phyloP scores from a whole-genome alignment of 106 monocot species.

The Dioscorea zingiberensis region DNA sequence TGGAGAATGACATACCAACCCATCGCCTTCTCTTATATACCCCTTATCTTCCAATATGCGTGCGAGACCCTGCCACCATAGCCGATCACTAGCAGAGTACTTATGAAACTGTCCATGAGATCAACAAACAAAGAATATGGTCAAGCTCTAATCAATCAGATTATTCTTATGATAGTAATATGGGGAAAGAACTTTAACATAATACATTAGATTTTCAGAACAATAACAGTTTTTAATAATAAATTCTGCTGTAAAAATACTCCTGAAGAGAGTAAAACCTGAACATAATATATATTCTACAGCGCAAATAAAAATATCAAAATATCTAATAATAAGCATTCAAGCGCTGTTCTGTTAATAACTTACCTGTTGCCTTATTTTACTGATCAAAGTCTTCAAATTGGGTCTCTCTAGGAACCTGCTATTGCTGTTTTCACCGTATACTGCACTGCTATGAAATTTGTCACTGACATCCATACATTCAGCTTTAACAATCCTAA shows the following conservation, averaged over 20 bases:
- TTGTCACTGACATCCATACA: slow-evolving; percentile 18
- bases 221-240: too few species aligned
- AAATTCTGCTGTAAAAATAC: too few species aligned
- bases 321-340: background rate
- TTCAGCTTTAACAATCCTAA: slow-evolving; percentile 42
- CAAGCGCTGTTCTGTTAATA: too few species aligned
- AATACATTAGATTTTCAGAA: too few species aligned
- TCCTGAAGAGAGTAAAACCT: too few species aligned
- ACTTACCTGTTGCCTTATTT: slow-evolving; percentile 74
- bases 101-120: slow-evolving; percentile 39
- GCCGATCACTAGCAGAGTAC: slow-evolving; percentile 42
- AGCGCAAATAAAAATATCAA: too few species aligned
- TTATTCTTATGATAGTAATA: too few species aligned
- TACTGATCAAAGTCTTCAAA: slow-evolving; percentile 49
- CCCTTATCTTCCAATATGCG: slow-evolving; percentile 65
- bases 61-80: slow-evolving; percentile 91
- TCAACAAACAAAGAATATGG: background rate
- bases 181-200: too few species aligned
- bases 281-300: too few species aligned
- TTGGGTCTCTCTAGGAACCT: slow-evolving; percentile 21
- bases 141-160: too few species aligned
- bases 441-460: slow-evolving; percentile 9
- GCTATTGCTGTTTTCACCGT: slow-evolving; percentile 17
- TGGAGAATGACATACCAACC: too few species aligned
- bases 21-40: slow-evolving; percentile 62